A percentile compares a stretch with the other conserved stretches of the same genome.
Evolutionary conservation across 1,284 basidiomycete genomes (phyloP).

Genomic region (Cryptococcus sp.): DNA sequence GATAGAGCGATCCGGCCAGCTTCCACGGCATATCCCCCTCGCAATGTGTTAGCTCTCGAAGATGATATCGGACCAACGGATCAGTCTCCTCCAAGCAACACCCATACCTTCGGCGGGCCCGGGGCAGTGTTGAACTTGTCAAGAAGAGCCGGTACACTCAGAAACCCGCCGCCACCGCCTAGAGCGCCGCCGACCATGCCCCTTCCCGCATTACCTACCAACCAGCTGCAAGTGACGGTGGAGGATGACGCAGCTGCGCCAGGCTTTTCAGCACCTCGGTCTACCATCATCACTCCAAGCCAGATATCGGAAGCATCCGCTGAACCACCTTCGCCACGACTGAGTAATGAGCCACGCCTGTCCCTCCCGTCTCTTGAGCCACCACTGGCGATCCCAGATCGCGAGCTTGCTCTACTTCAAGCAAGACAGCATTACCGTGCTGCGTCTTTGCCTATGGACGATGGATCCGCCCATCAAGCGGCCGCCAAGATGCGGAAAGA

Average conservation of each 20-base stretch:
- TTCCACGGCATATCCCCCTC: no score
- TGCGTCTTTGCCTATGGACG: constrained; percentile 2
- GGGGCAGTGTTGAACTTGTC: neutral
- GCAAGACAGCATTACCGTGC: constrained; percentile 5
- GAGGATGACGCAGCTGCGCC: neutral
- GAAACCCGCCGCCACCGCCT: constrained; percentile 10
- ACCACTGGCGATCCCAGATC: neutral
- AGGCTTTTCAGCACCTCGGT: neutral
- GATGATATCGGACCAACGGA: no score
- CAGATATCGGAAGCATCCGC: neutral
- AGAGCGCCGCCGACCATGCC: constrained; percentile 14
- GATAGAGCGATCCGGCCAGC: no score
- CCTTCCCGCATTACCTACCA: constrained; percentile 13
- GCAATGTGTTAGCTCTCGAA: no score
- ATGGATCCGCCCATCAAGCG: neutral
- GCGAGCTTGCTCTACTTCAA: constrained; percentile 4
- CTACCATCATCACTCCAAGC: no score
- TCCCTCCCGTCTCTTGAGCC: constrained; percentile 5
- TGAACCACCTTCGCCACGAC: neutral
- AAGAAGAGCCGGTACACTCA: neutral
- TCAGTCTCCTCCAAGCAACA: no score
- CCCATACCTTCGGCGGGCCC: no score
- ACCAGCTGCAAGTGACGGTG: neutral
- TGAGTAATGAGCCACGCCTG: neutral
- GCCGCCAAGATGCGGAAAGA: constrained; percentile 8